Percentiles rank a stretch among this genome's conserved stretches.
Conservation (phyloP, 129 eudicot species). For the Flaveria sonorensis region DNA sequence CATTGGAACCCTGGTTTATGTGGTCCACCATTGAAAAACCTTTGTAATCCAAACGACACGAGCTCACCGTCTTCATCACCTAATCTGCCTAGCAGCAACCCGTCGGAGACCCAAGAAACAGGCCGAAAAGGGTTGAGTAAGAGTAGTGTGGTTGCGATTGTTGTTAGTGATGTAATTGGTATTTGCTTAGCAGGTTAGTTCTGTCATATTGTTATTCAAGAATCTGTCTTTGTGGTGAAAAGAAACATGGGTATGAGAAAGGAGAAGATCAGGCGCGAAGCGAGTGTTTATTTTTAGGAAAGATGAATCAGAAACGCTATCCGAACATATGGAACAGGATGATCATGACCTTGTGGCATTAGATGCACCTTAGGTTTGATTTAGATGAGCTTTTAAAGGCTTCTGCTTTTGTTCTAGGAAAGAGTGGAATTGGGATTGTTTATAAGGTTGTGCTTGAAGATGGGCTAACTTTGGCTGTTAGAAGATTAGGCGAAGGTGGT, state of each 20-base stretch:
- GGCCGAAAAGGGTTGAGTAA: constrained; percentile 66
- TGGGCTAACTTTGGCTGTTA: constrained; percentile 84
- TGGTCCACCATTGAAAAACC: constrained; percentile 87
- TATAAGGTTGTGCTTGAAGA: constrained; percentile 98
- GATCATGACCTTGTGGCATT: constrained; percentile 83
- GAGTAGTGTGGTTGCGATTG: constrained; percentile 58
- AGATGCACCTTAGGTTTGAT: constrained; percentile 76
- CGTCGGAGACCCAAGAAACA: constrained; percentile 38
- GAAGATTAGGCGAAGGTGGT: constrained; percentile 97
- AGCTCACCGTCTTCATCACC: constrained; percentile 80
- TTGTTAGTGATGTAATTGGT: constrained; percentile 78
- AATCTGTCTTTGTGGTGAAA: constrained; percentile 52
- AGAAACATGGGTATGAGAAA: constrained; percentile 51
- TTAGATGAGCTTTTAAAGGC: constrained; percentile 92
- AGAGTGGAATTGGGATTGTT: constrained; percentile 97
- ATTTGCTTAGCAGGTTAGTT: constrained; percentile 77
- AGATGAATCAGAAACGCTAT: constrained; percentile 87
- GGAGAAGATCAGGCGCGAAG: constrained; percentile 46
- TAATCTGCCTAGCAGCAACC: constrained; percentile 55
- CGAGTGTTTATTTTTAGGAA: constrained; percentile 74
- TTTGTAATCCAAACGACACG: constrained; percentile 56
- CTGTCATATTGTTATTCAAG: constrained; percentile 84
- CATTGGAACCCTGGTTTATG: constrained; percentile 78
- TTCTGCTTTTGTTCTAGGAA: constrained; percentile 95
- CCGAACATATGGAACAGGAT: constrained; percentile 82